Percentiles rank a stretch among this genome's conserved stretches.
These are phyloP conservation scores for Yamadazyma nakazawae DNA, from an alignment of 805 yeast species.

Conservation along the genomic window DNA sequence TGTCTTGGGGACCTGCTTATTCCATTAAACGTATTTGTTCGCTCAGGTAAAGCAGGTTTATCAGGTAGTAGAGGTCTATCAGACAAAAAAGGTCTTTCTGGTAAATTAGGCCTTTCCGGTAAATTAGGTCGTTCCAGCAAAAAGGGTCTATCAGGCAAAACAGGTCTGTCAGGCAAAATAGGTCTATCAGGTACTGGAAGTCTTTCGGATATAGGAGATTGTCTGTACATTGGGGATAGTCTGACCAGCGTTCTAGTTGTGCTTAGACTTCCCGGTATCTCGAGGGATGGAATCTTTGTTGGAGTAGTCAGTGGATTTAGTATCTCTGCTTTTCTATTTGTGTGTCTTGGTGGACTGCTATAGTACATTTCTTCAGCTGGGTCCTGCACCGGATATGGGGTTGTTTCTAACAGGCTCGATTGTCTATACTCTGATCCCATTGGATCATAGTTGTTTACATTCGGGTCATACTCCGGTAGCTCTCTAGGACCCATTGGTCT, in stretches of 20 bases:
- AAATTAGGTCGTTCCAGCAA: not conserved
- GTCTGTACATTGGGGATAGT: not conserved
- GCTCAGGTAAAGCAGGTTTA: conserved; percentile 3
- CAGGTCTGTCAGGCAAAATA: not conserved
- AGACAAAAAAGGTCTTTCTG: not conserved
- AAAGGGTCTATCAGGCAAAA: not conserved
- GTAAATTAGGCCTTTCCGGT: not conserved
- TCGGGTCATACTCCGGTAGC: conserved; percentile 30
- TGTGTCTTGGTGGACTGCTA: not conserved
- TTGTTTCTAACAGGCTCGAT: not conserved
- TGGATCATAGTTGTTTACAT: conserved; percentile 9
- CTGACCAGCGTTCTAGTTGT: not conserved
- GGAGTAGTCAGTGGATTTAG: conserved; percentile 12
- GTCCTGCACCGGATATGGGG: conserved; percentile 13
- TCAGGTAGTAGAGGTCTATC: not conserved
- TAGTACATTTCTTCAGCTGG: conserved; percentile 4
- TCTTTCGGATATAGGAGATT: not conserved
- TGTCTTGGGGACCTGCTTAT: not conserved
- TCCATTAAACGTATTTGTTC: conserved; percentile 8
- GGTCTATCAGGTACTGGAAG: not conserved
- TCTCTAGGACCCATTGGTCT: conserved; percentile 41
- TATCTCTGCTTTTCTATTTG: conserved; percentile 9
- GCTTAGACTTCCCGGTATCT: not conserved
- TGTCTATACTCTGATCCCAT: conserved; percentile 1
- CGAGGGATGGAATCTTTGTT: conserved; percentile 12